These are phyloP conservation scores for Hemileccinum impolitum DNA, from an alignment of 768 basidiomycete species.

Conservation along the genomic window DNA sequence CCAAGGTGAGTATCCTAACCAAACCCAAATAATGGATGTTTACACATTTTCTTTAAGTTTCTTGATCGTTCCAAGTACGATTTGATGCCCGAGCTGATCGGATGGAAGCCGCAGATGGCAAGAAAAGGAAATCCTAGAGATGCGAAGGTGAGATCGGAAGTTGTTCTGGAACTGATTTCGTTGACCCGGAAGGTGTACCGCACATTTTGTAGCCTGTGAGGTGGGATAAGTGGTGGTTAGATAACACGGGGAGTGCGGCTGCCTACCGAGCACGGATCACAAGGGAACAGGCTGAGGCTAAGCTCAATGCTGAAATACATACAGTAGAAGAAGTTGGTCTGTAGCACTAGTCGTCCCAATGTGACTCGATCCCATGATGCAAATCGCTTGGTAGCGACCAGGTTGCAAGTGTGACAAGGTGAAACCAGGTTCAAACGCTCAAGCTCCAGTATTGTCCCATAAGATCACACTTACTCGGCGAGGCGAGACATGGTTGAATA, in stretches of 20 bases:
- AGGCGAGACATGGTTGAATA: no score
- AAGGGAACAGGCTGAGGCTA: slow-evolving; percentile 8
- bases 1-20: neutral
- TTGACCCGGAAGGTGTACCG: neutral
- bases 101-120: neutral
- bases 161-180: neutral
- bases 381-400: no score
- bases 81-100: slow-evolving; percentile 7
- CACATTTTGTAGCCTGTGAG: neutral
- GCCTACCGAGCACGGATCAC: slow-evolving; percentile 10
- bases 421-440: no score
- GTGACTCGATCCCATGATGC: no score
- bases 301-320: neutral
- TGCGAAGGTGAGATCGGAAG: neutral
- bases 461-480: no score
- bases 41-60: neutral
- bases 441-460: no score
- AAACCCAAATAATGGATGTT: neutral
- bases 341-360: no score
- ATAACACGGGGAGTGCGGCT: slow-evolving; percentile 13
- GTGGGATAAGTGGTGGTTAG: slow-evolving; percentile 15
- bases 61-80: slow-evolving; percentile 15
- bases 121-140: neutral
- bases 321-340: neutral
- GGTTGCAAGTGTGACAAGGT: no score